Evolutionary conservation across 148 eudicot species (phyloP).

Genomic region (Selenicereus undatus): DNA sequence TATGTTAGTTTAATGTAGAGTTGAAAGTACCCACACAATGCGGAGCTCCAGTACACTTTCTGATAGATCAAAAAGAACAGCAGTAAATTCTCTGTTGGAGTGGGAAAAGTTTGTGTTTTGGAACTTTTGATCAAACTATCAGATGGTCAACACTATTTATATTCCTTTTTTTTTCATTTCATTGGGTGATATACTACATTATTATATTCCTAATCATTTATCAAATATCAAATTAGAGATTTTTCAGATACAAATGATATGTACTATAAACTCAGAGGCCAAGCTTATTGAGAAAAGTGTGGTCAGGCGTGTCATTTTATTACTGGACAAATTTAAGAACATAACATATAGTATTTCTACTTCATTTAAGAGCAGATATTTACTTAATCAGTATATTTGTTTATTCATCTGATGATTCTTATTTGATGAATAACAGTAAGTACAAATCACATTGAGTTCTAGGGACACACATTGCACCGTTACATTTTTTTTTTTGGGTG

Average conservation of each 20-base stretch:
- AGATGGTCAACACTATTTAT: not conserved
- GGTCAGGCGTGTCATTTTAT: not conserved
- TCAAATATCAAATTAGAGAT: not conserved
- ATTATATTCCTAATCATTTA: not conserved
- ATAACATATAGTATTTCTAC: not conserved
- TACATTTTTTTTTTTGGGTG: too few species aligned
- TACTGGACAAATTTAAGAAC: not conserved
- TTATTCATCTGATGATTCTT: not conserved
- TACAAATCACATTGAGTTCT: too few species aligned
- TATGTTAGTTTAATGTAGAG: not conserved
- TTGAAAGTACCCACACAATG: not conserved
- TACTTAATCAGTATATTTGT: not conserved
- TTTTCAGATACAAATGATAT: too few species aligned
- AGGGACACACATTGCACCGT: not conserved
- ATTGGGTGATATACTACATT: too few species aligned
- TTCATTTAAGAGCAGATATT: not conserved
- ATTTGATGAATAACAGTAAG: too few species aligned
- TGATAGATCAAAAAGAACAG: not conserved
- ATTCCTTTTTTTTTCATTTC: too few species aligned
- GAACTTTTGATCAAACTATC: not conserved
- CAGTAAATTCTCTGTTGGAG: not conserved
- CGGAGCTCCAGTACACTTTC: not conserved
- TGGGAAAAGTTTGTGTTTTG: not conserved
- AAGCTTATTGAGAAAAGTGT: not conserved
- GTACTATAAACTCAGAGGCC: not conserved